Percentiles rank a stretch among this genome's conserved stretches.
Conservation (phyloP, 108 stramenopile genomes). For the Nitzschia palea region DNA sequence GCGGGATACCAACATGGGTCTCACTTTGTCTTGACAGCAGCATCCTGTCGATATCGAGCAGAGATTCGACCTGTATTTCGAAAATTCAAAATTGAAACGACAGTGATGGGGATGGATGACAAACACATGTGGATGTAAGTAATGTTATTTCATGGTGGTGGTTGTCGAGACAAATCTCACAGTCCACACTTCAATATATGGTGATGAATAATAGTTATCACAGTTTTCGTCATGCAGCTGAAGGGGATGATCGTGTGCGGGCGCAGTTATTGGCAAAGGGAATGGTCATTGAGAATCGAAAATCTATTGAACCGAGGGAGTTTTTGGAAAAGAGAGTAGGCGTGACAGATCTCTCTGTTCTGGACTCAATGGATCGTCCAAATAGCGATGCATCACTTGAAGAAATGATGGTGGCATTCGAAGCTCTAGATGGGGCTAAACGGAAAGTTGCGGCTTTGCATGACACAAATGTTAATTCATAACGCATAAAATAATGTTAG, state of each 20-base stretch:
- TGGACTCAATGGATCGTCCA: not conserved
- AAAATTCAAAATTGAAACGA: constrained; percentile 58
- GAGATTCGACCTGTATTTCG: constrained; percentile 57
- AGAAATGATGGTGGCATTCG: not conserved
- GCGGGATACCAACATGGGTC: no score
- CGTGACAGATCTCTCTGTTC: not conserved
- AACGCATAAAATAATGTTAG: no score
- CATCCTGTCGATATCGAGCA: constrained; percentile 52
- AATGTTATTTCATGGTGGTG: not conserved
- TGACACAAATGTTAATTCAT: not conserved
- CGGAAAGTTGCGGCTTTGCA: not conserved
- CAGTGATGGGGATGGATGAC: constrained; percentile 50
- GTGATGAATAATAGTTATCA: not conserved
- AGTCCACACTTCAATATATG: not conserved
- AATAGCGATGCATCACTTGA: not conserved
- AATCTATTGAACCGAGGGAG: constrained; percentile 14
- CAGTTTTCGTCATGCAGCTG: constrained; percentile 2
- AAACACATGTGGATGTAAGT: constrained; percentile 56
- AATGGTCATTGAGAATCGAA: not conserved
- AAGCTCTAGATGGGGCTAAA: constrained; percentile 3
- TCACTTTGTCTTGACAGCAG: constrained; percentile 49
- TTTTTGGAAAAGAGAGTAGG: constrained; percentile 14
- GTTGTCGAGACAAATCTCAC: not conserved
- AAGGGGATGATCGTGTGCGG: constrained; percentile 17
- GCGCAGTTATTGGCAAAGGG: constrained; percentile 24